Conservation (phyloP, 768 basidiomycete genomes). For the Trametes elegans region DNA sequence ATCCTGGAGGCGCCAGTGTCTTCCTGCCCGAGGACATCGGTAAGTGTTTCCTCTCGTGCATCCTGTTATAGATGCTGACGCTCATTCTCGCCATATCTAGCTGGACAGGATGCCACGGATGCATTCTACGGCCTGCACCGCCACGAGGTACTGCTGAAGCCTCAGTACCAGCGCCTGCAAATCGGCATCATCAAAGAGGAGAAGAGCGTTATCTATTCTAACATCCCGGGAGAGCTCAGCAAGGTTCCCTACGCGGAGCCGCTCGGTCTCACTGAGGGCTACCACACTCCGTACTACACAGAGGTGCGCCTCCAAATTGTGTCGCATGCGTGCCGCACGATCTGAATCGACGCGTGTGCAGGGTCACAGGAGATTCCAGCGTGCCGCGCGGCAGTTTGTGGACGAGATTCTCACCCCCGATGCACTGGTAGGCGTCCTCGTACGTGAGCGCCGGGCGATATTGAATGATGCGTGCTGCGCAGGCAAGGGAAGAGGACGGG, state of each 20-base stretch:
- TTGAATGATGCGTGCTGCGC: neutral
- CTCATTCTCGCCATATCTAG: conserved; percentile 33
- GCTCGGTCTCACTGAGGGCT: conserved; percentile 72
- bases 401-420: conserved; percentile 60
- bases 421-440: conserved; percentile 30
- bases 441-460: neutral
- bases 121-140: conserved; percentile 89
- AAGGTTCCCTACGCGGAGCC: conserved; percentile 88
- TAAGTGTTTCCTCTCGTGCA: conserved; percentile 32
- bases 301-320: conserved; percentile 43
- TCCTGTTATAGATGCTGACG: neutral
- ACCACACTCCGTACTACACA: conserved; percentile 74
- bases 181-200: conserved; percentile 74
- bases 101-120: conserved; percentile 85
- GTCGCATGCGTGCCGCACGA: neutral
- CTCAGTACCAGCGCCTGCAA: conserved; percentile 70
- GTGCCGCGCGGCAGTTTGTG: conserved; percentile 61
- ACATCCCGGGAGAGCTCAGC: conserved; percentile 57
- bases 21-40: conserved; percentile 79
- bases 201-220: conserved; percentile 48
- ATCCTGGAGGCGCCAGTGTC: conserved; percentile 81
- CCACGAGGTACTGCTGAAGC: conserved; percentile 74
- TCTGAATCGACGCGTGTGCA: conserved; percentile 27
- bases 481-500: conserved; percentile 83
- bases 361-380: conserved; percentile 63